Evolutionary conservation across 1,284 basidiomycete genomes (phyloP).

Genomic region (Dichomitus squalens): DNA sequence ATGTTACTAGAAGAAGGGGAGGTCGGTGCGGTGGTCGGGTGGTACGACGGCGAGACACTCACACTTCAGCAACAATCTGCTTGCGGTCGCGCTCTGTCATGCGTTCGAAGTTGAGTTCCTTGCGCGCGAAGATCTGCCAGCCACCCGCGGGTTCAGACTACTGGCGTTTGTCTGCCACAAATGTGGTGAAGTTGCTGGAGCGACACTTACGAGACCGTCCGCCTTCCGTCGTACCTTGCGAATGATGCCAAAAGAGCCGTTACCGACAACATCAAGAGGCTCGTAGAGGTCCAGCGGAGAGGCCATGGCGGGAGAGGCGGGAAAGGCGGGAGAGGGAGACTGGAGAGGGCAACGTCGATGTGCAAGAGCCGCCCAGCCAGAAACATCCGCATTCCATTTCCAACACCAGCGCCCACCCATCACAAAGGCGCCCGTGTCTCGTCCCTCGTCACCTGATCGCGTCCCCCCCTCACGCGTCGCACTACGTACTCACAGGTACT

Average conservation of each 20-base stretch:
- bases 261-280: slow-evolving; percentile 89
- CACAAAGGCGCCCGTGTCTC: background rate
- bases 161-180: slow-evolving; percentile 41
- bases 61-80: slow-evolving; percentile 99
- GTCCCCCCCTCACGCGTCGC: background rate
- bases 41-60: slow-evolving; percentile 36
- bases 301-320: slow-evolving; percentile 31
- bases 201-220: slow-evolving; percentile 83
- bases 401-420: slow-evolving; percentile 10
- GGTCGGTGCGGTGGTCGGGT: slow-evolving; percentile 8
- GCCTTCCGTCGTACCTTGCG: slow-evolving; percentile 86
- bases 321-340: background rate
- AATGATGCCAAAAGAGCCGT: slow-evolving; percentile 97
- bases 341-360: slow-evolving; percentile 4
- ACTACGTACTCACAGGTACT: background rate
- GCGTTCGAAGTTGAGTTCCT: slow-evolving; percentile 94
- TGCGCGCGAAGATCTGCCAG: slow-evolving; percentile 81
- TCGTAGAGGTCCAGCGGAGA: slow-evolving; percentile 79
- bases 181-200: background rate
- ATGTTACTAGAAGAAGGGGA: slow-evolving; percentile 71
- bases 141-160: background rate
- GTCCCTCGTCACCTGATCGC: slow-evolving; percentile 6
- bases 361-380: slow-evolving; percentile 2
- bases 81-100: slow-evolving; percentile 93
- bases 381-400: background rate